Percentiles rank a stretch among this genome's conserved stretches.
Conservation (phyloP, 768 basidiomycete species). For the Roridomyces roridus region DNA sequence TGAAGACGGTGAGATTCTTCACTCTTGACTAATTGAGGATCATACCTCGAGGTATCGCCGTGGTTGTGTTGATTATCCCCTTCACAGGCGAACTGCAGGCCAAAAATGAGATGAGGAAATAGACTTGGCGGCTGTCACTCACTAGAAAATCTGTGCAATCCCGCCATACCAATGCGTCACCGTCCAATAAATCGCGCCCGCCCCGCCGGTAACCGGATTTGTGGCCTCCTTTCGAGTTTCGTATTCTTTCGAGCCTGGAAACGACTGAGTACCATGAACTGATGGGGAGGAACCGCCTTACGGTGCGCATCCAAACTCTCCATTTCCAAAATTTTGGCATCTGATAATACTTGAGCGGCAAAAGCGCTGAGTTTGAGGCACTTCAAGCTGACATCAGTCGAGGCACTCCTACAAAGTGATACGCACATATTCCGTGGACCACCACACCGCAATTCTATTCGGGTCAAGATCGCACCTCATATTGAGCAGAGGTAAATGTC, state of each 20-base stretch:
- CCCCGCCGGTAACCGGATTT: slow-evolving; percentile 52
- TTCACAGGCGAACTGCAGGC: slow-evolving; percentile 45
- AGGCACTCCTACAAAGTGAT: no score
- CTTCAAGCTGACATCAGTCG: slow-evolving; percentile 35
- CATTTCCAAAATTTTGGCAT: slow-evolving; percentile 50
- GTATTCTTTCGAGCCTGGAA: slow-evolving; percentile 51
- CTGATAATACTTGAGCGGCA: slow-evolving; percentile 55
- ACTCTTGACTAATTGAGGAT: not conserved
- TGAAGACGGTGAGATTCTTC: slow-evolving; percentile 15
- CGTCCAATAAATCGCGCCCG: slow-evolving; percentile 55
- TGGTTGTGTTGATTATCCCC: slow-evolving; percentile 52
- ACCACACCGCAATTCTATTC: slow-evolving; percentile 60
- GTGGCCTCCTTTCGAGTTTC: slow-evolving; percentile 42
- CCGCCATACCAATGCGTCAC: slow-evolving; percentile 53
- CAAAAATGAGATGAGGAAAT: no score
- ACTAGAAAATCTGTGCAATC: slow-evolving; percentile 57
- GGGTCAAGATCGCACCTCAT: slow-evolving; percentile 70
- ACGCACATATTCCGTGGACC: slow-evolving; percentile 55
- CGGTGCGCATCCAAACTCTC: slow-evolving; percentile 55
- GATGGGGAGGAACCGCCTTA: slow-evolving; percentile 29
- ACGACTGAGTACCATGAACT: not conserved
- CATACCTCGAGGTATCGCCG: slow-evolving; percentile 53
- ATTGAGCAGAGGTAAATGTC: slow-evolving; percentile 62
- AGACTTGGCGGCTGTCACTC: no score
- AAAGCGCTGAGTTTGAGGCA: slow-evolving; percentile 59